Percentiles rank a stretch among this genome's conserved stretches.
These are phyloP conservation scores for Cladosporium sp. DNA, from an alignment of 2,329 filamentous ascomycete genomes.

Conservation along the genomic window DNA sequence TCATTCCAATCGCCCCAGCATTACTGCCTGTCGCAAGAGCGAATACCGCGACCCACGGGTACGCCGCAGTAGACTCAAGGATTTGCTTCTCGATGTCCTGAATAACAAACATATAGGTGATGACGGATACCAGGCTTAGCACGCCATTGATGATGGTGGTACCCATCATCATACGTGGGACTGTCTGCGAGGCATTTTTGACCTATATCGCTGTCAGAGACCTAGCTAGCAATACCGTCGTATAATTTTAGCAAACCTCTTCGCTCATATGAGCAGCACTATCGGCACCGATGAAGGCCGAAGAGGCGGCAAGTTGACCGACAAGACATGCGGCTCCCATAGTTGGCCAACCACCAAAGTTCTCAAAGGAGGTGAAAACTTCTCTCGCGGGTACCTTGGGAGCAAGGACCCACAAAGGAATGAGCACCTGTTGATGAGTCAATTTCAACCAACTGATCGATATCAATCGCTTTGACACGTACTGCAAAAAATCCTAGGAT, in stretches of 20 bases:
- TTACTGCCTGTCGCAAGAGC: slow-evolving; percentile 16
- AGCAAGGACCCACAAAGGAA: slow-evolving; percentile 48
- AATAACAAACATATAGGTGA: slow-evolving; percentile 44
- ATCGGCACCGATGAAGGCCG: slow-evolving; percentile 10
- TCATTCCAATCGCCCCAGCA: slow-evolving; percentile 21
- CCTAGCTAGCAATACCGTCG: no score
- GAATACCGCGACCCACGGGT: slow-evolving; percentile 38
- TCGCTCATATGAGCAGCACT: not conserved
- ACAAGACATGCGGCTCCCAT: slow-evolving; percentile 43
- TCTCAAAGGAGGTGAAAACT: slow-evolving; percentile 39
- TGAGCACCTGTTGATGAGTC: slow-evolving; percentile 37
- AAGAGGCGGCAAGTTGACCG: slow-evolving; percentile 31
- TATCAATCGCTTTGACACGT: slow-evolving; percentile 25
- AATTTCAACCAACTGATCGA: no score
- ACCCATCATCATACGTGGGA: slow-evolving; percentile 48
- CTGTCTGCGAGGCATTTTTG: slow-evolving; percentile 34
- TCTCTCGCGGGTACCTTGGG: slow-evolving; percentile 50
- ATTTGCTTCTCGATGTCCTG: slow-evolving; percentile 35
- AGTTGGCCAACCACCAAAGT: slow-evolving; percentile 45
- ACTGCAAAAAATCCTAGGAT: slow-evolving; percentile 54
- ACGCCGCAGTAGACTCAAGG: slow-evolving; percentile 25
- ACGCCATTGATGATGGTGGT: slow-evolving; percentile 46
- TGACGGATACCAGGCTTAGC: slow-evolving; percentile 44
- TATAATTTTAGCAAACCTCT: no score
- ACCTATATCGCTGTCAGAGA: no score